Percentiles rank a stretch among this genome's conserved stretches.
These are phyloP conservation scores for Saccharomyces hybrid DNA, from an alignment of 1,139 yeast genomes.

Conservation along the genomic window DNA sequence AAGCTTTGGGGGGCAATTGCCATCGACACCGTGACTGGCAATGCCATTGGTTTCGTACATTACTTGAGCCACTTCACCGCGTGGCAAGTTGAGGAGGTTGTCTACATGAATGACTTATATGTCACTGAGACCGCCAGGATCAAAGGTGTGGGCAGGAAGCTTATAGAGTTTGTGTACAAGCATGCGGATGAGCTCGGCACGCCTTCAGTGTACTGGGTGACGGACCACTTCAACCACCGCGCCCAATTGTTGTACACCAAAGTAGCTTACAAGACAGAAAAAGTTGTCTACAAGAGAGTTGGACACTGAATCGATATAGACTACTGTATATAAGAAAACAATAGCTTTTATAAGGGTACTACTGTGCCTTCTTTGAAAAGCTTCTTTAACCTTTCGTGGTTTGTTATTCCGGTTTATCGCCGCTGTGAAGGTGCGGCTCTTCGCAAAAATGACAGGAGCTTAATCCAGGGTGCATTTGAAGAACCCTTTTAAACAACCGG, in stretches of 20 bases:
- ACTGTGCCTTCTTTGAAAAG: background rate
- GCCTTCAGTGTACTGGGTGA: conserved; percentile 45
- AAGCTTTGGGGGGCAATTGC: conserved; percentile 40
- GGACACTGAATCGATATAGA: background rate
- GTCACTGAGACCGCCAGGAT: conserved; percentile 36
- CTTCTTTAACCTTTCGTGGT: background rate
- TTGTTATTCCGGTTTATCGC: background rate
- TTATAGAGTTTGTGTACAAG: conserved; percentile 43
- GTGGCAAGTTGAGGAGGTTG: conserved; percentile 37
- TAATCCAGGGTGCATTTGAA: background rate
- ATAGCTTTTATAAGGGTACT: background rate
- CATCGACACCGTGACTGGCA: conserved; percentile 25
- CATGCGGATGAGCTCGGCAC: conserved; percentile 41
- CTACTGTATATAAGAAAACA: background rate
- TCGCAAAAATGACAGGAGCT: background rate
- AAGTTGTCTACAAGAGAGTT: background rate
- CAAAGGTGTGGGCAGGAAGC: conserved; percentile 41
- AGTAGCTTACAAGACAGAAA: conserved; percentile 37
- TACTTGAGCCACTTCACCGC: conserved; percentile 40
- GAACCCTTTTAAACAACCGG: background rate
- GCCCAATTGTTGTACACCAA: conserved; percentile 52
- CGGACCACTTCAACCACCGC: conserved; percentile 47
- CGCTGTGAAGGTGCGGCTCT: background rate
- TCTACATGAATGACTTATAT: conserved; percentile 40
- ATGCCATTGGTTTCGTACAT: conserved; percentile 35